Percentiles rank a stretch among this genome's conserved stretches.
Evolutionary conservation across 1,284 basidiomycete species (phyloP).

Genomic region (Tilletia caries): DNA sequence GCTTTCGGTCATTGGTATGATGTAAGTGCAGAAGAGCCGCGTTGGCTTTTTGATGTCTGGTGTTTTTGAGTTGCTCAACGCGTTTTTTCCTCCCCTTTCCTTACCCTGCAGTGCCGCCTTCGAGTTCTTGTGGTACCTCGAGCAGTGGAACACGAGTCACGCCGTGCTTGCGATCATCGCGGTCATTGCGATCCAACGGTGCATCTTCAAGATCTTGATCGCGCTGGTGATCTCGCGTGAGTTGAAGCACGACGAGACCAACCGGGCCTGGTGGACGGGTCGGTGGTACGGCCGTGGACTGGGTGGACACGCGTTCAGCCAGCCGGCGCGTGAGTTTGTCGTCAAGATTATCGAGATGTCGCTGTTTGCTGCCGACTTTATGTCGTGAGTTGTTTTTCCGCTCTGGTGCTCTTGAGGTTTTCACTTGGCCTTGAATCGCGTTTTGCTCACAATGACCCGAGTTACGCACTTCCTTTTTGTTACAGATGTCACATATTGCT

Average conservation of each 20-base stretch:
- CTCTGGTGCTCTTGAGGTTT: background rate
- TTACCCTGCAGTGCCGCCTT: slow-evolving; percentile 27
- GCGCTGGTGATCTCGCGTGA: slow-evolving; percentile 51
- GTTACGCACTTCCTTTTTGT: background rate
- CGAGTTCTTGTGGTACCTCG: slow-evolving; percentile 76
- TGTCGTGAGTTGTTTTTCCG: slow-evolving; percentile 23
- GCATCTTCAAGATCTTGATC: slow-evolving; percentile 53
- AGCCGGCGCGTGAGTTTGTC: slow-evolving; percentile 51
- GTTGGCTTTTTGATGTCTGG: too few species aligned
- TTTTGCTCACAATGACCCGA: too few species aligned
- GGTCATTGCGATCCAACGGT: slow-evolving; percentile 52
- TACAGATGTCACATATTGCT: slow-evolving; percentile 40
- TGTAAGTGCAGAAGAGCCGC: slow-evolving; percentile 19
- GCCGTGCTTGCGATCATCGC: slow-evolving; percentile 62
- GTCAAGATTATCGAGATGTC: slow-evolving; percentile 54
- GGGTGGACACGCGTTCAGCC: slow-evolving; percentile 51
- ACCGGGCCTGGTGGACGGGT: slow-evolving; percentile 54
- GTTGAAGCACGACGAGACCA: slow-evolving; percentile 54
- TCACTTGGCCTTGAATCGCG: too few species aligned
- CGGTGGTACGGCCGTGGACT: slow-evolving; percentile 53
- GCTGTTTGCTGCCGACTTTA: slow-evolving; percentile 50
- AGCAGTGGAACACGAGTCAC: slow-evolving; percentile 85
- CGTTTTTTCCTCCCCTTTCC: background rate
- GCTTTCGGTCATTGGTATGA: slow-evolving; percentile 48
- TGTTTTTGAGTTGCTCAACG: too few species aligned